Percentiles rank a stretch among this genome's conserved stretches.
These are phyloP conservation scores for Priceomyces castillae DNA, from an alignment of 805 yeast species.

Conservation along the genomic window DNA sequence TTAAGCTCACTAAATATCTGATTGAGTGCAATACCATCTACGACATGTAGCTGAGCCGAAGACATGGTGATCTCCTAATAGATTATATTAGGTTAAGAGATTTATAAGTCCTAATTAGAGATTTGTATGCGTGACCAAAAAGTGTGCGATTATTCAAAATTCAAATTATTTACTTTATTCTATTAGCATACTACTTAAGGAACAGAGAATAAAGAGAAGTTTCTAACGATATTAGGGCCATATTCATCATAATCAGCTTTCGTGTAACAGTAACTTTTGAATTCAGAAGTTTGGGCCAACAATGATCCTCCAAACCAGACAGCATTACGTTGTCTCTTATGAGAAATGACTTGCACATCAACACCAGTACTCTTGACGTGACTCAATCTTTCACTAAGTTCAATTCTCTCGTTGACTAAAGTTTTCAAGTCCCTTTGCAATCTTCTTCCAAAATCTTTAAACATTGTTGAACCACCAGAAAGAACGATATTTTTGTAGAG, in stretches of 20 bases:
- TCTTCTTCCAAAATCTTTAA: slow-evolving; percentile 96
- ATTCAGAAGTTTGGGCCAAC: slow-evolving; percentile 95
- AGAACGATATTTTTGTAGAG: slow-evolving; percentile 92
- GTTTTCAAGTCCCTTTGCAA: slow-evolving; percentile 89
- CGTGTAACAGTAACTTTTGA: slow-evolving; percentile 93
- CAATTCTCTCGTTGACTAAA: slow-evolving; percentile 85
- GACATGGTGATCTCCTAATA: slow-evolving; percentile 17
- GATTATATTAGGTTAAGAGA: neutral
- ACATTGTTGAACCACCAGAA: slow-evolving; percentile 98
- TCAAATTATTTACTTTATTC: slow-evolving; percentile 42
- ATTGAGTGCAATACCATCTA: slow-evolving; percentile 50
- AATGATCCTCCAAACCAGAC: slow-evolving; percentile 99
- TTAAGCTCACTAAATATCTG: slow-evolving; percentile 53
- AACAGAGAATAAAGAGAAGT: slow-evolving; percentile 90
- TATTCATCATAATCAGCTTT: slow-evolving; percentile 96
- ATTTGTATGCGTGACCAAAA: neutral
- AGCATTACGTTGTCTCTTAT: slow-evolving; percentile 96
- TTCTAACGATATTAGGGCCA: slow-evolving; percentile 97
- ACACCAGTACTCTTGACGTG: slow-evolving; percentile 87
- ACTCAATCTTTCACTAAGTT: slow-evolving; percentile 71
- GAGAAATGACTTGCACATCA: slow-evolving; percentile 94
- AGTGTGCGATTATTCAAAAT: slow-evolving; percentile 10
- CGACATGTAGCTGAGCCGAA: slow-evolving; percentile 29
- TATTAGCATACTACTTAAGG: slow-evolving; percentile 49
- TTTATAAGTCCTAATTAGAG: neutral